These are phyloP conservation scores for Leishmania turanica DNA, from an alignment of 208 protist genomes.

Conservation along the genomic window DNA sequence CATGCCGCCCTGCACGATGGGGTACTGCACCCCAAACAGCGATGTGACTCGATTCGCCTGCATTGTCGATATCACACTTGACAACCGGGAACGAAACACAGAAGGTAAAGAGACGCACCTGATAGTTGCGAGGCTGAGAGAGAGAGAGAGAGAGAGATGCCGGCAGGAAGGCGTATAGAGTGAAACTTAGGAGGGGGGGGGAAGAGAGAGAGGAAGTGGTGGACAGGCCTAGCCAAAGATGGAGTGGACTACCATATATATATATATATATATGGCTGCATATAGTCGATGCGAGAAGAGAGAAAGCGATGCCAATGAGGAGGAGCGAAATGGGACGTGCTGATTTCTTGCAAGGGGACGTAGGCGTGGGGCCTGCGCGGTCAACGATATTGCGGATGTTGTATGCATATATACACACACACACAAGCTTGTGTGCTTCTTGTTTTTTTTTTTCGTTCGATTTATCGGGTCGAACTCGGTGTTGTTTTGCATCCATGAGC, in stretches of 20 bases:
- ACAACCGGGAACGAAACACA: not conserved
- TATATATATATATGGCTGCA: not conserved
- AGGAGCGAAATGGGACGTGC: not conserved
- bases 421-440: not conserved
- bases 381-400: no score
- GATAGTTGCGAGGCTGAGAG: not conserved
- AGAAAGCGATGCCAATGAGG: not conserved
- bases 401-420: no score
- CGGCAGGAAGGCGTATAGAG: not conserved
- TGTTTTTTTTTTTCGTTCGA: not conserved
- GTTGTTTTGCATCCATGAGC: no score
- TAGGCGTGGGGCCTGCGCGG: not conserved
- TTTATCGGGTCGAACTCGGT: no score
- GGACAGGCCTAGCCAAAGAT: not conserved
- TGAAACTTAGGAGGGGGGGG: not conserved
- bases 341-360: not conserved
- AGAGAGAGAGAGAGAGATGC: not conserved
- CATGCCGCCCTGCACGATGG: conserved; percentile 87
- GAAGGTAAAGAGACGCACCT: not conserved
- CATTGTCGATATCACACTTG: conserved; percentile 20
- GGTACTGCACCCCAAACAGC: conserved; percentile 74
- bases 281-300: not conserved
- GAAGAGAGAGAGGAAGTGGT: not conserved
- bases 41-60: conserved; percentile 46
- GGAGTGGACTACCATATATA: not conserved